Percentiles rank a stretch among this genome's conserved stretches.
These are phyloP conservation scores for Neofusicoccum laricinum DNA, from an alignment of 2,329 filamentous ascomycete genomes.

Conservation along the genomic window DNA sequence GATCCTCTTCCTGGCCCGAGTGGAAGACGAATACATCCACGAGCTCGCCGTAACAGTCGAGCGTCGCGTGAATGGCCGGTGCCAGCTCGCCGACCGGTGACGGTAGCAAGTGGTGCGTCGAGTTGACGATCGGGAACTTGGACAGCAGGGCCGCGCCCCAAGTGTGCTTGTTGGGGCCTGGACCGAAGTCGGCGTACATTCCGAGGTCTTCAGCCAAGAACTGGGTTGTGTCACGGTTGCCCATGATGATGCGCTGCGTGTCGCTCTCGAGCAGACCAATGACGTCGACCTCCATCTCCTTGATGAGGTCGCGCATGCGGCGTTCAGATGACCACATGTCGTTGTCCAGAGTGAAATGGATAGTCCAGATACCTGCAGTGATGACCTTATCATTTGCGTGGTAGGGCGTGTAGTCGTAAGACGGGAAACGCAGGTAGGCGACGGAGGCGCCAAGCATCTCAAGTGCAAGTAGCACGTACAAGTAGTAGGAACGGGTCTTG, in stretches of 20 bases:
- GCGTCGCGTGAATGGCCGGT: slow-evolving; percentile 92
- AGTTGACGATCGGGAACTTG: slow-evolving; percentile 97
- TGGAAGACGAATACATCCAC: slow-evolving; percentile 98
- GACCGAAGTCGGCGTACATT: slow-evolving; percentile 98
- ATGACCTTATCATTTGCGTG: slow-evolving; percentile 83
- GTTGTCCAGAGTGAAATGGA: slow-evolving; percentile 96
- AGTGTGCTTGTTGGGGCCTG: slow-evolving; percentile 97
- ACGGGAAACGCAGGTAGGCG: slow-evolving; percentile 87
- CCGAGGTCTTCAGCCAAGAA: slow-evolving; percentile 93
- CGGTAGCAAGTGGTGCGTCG: slow-evolving; percentile 90
- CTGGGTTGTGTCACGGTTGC: slow-evolving; percentile 93
- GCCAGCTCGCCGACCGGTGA: slow-evolving; percentile 92
- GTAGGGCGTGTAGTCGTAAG: slow-evolving; percentile 87
- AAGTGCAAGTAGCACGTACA: slow-evolving; percentile 69
- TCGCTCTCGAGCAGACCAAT: slow-evolving; percentile 93
- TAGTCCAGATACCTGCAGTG: slow-evolving; percentile 97
- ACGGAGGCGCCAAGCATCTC: slow-evolving; percentile 77
- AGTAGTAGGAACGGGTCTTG: slow-evolving; percentile 63
- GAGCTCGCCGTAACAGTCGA: slow-evolving; percentile 85
- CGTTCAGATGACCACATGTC: slow-evolving; percentile 98
- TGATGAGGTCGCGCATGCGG: slow-evolving; percentile 86
- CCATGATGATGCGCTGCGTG: slow-evolving; percentile 97
- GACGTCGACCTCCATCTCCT: slow-evolving; percentile 95
- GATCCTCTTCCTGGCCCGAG: slow-evolving; percentile 95
- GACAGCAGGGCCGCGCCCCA: slow-evolving; percentile 92